Evolutionary conservation across 2,329 filamentous ascomycete species (phyloP).

Genomic region (Moelleriella libera): DNA sequence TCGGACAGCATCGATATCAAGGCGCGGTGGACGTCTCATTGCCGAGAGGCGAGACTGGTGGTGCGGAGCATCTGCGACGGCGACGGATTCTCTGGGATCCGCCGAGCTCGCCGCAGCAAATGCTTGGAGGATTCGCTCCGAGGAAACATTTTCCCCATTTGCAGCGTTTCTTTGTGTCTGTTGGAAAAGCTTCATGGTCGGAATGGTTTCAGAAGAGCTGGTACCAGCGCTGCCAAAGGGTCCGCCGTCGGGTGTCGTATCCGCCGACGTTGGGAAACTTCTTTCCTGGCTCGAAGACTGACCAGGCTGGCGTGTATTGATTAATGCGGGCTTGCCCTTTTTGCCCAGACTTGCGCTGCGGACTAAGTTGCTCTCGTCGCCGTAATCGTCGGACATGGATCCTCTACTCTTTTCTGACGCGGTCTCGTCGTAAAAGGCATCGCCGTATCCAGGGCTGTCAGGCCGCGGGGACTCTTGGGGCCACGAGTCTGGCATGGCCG

Average conservation of each 20-base stretch:
- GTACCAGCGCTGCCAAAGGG: no score
- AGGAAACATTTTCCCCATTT: slow-evolving; percentile 14
- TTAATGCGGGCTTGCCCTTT: slow-evolving; percentile 41
- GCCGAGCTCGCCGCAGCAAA: slow-evolving; percentile 33
- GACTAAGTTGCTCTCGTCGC: slow-evolving; percentile 43
- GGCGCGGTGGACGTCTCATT: slow-evolving; percentile 51
- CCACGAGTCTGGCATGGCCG: slow-evolving; percentile 58
- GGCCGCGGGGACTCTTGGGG: slow-evolving; percentile 30
- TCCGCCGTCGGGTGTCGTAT: neutral
- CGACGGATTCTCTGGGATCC: slow-evolving; percentile 21
- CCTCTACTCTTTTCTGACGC: slow-evolving; percentile 29
- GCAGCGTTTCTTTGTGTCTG: no score
- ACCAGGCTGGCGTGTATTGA: slow-evolving; percentile 30
- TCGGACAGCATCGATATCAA: slow-evolving; percentile 72
- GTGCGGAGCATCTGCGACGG: slow-evolving; percentile 13
- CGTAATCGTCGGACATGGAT: slow-evolving; percentile 28
- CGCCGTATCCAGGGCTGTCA: slow-evolving; percentile 29
- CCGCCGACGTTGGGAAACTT: slow-evolving; percentile 6
- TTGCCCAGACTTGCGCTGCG: slow-evolving; percentile 48
- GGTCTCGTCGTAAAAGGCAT: slow-evolving; percentile 35
- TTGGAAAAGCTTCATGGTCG: no score
- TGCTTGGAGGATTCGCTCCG: slow-evolving; percentile 34
- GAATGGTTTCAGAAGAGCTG: no score
- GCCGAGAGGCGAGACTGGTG: slow-evolving; percentile 34
- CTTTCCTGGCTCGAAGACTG: slow-evolving; percentile 7